Conservation (phyloP, 2,329 filamentous ascomycete genomes). For the Plectosphaerella cucumerina region DNA sequence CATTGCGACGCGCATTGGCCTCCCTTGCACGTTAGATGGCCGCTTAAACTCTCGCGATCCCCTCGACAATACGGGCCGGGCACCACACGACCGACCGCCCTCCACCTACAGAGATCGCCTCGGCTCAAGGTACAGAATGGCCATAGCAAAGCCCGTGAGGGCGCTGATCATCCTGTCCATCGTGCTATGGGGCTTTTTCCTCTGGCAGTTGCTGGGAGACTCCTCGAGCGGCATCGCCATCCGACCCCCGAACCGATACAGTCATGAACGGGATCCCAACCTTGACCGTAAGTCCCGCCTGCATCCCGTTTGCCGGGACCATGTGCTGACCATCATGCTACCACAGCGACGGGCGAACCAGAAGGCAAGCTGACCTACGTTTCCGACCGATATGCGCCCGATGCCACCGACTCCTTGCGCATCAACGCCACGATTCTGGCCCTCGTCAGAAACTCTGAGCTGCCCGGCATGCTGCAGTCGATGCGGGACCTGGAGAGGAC, state of each 20-base stretch:
- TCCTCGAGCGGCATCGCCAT: conserved; percentile 38
- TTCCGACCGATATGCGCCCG: conserved; percentile 71
- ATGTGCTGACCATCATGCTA: conserved; percentile 4
- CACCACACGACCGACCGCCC: too few relatives aligned
- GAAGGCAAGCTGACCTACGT: conserved; percentile 70
- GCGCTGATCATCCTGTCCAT: conserved; percentile 69
- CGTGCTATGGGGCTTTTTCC: conserved; percentile 71
- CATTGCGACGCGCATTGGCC: not conserved
- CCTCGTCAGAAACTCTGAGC: conserved; percentile 87
- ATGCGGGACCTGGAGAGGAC: conserved; percentile 91
- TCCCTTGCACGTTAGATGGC: not conserved
- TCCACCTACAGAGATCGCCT: not conserved
- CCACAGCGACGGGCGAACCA: conserved; percentile 75
- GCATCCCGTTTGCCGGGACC: not conserved
- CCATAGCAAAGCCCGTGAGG: conserved; percentile 79
- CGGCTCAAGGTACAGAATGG: conserved; percentile 53
- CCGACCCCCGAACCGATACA: conserved; percentile 21
- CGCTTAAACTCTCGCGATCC: conserved; percentile 6
- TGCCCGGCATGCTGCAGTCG: conserved; percentile 76
- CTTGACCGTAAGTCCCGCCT: conserved; percentile 65
- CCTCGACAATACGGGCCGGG: not conserved
- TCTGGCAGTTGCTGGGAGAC: conserved; percentile 66
- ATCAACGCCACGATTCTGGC: conserved; percentile 92
- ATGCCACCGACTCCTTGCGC: conserved; percentile 71
- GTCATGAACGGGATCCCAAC: conserved; percentile 65